Base-by-base conservation (phyloP, 192 early-diverging fungal species). In the Entomortierella chlamydospora region DNA sequence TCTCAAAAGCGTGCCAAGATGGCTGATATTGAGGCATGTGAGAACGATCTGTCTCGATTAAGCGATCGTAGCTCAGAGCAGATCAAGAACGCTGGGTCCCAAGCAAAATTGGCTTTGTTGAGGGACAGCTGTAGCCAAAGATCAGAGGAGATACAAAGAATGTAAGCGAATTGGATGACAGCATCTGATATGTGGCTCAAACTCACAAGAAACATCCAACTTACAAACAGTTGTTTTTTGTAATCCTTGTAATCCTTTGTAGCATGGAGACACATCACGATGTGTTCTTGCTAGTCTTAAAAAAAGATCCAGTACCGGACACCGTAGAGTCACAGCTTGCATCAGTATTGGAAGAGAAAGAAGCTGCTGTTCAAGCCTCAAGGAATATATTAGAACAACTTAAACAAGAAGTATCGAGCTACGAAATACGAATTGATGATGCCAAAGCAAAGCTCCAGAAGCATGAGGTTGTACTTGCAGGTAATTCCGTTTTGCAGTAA, bases 301-400 rank as follows among this genome's bases (percentile, higher is more conserved):
- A 47, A n/a, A 22, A 53, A 7, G 28, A 7, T 29, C 57, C 63
- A 13, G 20, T 25, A 4, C 57, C 76, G 5, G 76, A 79, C 15
- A 47, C 56, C 0, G 41, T 66, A 0, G 76, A 79, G 50, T 68
- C 72, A 12, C 65, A 80, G 31, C 74, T 83, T 53, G 15, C 26
- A 20, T 77, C 83, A 2, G 76, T 83, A 52, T 77, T 88, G 56
- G 74, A 74, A 39, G 83, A 89, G 33, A 81, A 85, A 62, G 83
- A 83, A 51, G 50, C 66, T 5, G 76, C 87, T 31, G 70, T 83
- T 17, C 56, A 66, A n/a, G 29, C 73, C 2, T 60, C 91, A 13
- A 80, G 72, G 1, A 50, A 79, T 34, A 18, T 53, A 0, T 18
- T 73, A 0, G 80, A 68, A 29, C 30, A 56, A 31, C 54, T 28